These are phyloP conservation scores for Stagonosporopsis chrysanthemi DNA, from an alignment of 2,329 filamentous ascomycete genomes.

Conservation along the genomic window DNA sequence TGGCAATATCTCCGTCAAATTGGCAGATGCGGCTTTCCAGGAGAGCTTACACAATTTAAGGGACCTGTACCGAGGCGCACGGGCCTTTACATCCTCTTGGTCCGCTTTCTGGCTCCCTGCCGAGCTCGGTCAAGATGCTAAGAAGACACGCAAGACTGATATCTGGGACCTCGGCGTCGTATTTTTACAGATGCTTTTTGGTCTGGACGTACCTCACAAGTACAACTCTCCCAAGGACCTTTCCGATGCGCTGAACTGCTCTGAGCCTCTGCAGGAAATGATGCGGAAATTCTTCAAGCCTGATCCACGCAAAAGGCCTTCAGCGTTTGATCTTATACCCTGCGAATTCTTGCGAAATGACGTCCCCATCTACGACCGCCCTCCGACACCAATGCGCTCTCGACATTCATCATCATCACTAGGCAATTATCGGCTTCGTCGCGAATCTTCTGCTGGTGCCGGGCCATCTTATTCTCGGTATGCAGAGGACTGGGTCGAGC, in stretches of 20 bases:
- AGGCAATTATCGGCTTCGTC: conserved; percentile 41
- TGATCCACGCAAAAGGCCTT: conserved; percentile 82
- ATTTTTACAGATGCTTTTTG: conserved; percentile 93
- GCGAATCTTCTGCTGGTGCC: conserved; percentile 46
- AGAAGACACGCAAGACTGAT: conserved; percentile 77
- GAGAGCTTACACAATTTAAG: conserved; percentile 70
- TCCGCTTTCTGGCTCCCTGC: conserved; percentile 86
- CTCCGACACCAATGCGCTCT: conserved; percentile 45
- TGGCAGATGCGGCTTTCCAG: conserved; percentile 78
- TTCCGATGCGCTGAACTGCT: conserved; percentile 74
- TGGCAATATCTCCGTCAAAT: conserved; percentile 72
- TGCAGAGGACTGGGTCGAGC: conserved; percentile 86
- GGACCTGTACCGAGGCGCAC: conserved; percentile 58
- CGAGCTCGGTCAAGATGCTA: conserved; percentile 70
- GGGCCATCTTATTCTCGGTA: conserved; percentile 72
- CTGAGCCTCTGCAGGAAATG: conserved; percentile 78
- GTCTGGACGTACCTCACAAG: conserved; percentile 75
- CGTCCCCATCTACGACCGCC: conserved; percentile 51
- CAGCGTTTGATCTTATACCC: conserved; percentile 76
- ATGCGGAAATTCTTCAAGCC: conserved; percentile 83
- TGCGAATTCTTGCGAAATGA: conserved; percentile 63
- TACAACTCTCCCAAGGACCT: conserved; percentile 81
- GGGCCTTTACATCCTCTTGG: conserved; percentile 67
- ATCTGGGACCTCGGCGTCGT: conserved; percentile 95
- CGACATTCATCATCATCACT: conserved; percentile 48